phyloP scores from a whole-genome alignment of 352 stramenopile species.

The Globisporangium nodosum region DNA sequence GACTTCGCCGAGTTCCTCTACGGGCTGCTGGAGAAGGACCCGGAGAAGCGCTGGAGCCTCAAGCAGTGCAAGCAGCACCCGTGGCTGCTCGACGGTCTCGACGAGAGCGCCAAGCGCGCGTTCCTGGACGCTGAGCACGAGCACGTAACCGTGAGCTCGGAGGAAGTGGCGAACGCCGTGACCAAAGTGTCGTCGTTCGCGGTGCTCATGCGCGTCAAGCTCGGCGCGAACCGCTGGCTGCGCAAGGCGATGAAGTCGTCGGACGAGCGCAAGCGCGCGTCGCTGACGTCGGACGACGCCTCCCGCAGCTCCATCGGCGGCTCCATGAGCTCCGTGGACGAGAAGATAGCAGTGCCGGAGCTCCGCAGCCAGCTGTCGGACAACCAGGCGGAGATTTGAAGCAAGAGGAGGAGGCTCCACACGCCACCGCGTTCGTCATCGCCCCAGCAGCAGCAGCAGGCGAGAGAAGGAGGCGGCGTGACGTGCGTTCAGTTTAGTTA shows the following conservation, averaged over 20 bases:
- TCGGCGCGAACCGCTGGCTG: slow-evolving; percentile 76
- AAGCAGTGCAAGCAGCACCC: slow-evolving; percentile 60
- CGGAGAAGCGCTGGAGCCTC: slow-evolving; percentile 62
- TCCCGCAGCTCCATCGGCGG: slow-evolving; percentile 13
- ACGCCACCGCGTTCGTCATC: too few species aligned
- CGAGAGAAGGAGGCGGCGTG: too few species aligned
- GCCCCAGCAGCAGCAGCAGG: too few species aligned
- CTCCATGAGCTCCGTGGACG: slow-evolving; percentile 18
- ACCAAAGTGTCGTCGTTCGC: slow-evolving; percentile 72
- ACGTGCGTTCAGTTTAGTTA: too few species aligned
- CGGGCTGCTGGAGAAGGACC: slow-evolving; percentile 71
- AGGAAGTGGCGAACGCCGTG: slow-evolving; percentile 63
- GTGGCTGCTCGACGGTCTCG: slow-evolving; percentile 60
- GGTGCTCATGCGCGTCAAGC: slow-evolving; percentile 71
- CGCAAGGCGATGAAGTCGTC: slow-evolving; percentile 60
- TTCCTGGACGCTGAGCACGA: slow-evolving; percentile 53
- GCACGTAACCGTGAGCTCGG: slow-evolving; percentile 43
- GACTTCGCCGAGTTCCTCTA: slow-evolving; percentile 41
- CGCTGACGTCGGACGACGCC: slow-evolving; percentile 13
- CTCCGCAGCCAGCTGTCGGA: not conserved
- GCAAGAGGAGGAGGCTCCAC: not conserved
- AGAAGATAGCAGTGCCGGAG: slow-evolving; percentile 4
- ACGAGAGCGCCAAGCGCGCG: slow-evolving; percentile 22
- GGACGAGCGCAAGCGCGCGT: slow-evolving; percentile 32
- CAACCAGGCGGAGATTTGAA: slow-evolving; percentile 50